Percentiles rank a stretch among this genome's conserved stretches.
phyloP scores from a whole-genome alignment of 306 rosid genomes.

The Sindora glabra region DNA sequence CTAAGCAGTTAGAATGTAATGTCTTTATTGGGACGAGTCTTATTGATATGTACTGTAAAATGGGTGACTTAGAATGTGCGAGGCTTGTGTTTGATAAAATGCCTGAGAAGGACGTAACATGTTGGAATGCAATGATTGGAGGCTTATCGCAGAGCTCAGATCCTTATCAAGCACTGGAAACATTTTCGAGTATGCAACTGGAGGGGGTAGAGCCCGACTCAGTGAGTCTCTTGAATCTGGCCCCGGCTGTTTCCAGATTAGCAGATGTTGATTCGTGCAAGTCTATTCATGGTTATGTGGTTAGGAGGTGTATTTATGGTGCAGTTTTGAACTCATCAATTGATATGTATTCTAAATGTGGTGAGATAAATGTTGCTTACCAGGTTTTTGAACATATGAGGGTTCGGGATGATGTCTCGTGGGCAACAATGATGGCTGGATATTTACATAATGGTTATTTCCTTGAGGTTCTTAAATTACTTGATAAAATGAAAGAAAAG shows the following conservation, averaged over 20 bases:
- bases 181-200: slow-evolving; percentile 36
- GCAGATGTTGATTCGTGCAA: slow-evolving; percentile 42
- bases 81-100: slow-evolving; percentile 44
- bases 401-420: slow-evolving; percentile 41
- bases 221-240: slow-evolving; percentile 62
- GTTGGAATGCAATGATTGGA: slow-evolving; percentile 63
- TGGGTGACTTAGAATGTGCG: slow-evolving; percentile 47
- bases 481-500: slow-evolving; percentile 27
- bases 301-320: slow-evolving; percentile 32
- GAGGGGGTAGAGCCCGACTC: slow-evolving; percentile 32
- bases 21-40: slow-evolving; percentile 63
- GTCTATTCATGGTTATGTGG: slow-evolving; percentile 51
- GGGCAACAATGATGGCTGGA: slow-evolving; percentile 67
- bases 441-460: slow-evolving; percentile 36
- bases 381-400: slow-evolving; percentile 32
- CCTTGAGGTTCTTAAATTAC: slow-evolving; percentile 47
- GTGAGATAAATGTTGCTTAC: slow-evolving; percentile 32
- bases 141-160: slow-evolving; percentile 52
- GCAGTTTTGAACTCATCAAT: slow-evolving; percentile 47
- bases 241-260: slow-evolving; percentile 53
- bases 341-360: slow-evolving; percentile 72
- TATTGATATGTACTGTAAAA: slow-evolving; percentile 50
- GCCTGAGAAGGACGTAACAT: slow-evolving; percentile 39
- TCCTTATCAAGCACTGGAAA: slow-evolving; percentile 33
- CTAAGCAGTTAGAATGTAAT: slow-evolving; percentile 36